phyloP scores from a whole-genome alignment of 176 grass and related monocot genomes.

The Juncus inflexus region DNA sequence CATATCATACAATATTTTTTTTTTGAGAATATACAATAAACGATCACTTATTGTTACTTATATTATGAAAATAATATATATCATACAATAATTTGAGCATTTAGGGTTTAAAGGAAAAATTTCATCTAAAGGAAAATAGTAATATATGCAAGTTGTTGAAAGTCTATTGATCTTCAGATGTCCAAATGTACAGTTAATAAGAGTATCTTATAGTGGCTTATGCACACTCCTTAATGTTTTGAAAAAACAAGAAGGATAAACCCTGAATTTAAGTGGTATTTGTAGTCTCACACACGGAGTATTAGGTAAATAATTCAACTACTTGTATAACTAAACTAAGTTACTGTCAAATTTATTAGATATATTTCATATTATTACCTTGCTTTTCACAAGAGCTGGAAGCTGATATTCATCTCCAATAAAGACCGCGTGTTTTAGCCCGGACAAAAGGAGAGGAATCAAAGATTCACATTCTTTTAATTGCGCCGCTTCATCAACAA shows the following conservation, averaged over 20 bases:
- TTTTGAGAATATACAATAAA: too few relatives aligned
- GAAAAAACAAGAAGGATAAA: not conserved
- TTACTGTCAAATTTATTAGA: not conserved
- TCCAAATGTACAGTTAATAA: not conserved
- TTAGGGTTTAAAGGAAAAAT: too few relatives aligned
- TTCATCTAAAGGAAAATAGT: too few relatives aligned
- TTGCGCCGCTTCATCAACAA: slow-evolving; percentile 76
- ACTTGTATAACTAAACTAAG: too few relatives aligned
- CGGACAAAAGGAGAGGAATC: slow-evolving; percentile 46
- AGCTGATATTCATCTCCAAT: slow-evolving; percentile 68
- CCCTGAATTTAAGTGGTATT: not conserved
- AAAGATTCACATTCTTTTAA: slow-evolving; percentile 75
- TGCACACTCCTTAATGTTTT: not conserved
- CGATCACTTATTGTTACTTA: too few relatives aligned
- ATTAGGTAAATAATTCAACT: not conserved
- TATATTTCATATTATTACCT: slow-evolving; percentile 26
- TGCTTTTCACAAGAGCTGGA: slow-evolving; percentile 61
- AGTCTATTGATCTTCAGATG: too few relatives aligned
- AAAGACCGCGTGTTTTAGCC: slow-evolving; percentile 41
- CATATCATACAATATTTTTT: too few relatives aligned
- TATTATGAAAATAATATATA: too few relatives aligned
- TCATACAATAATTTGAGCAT: too few relatives aligned
- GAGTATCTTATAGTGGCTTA: not conserved
- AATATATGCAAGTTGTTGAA: too few relatives aligned
- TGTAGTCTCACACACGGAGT: not conserved